These are phyloP conservation scores for Leccinum boreale DNA, from an alignment of 768 basidiomycete genomes.

Conservation along the genomic window DNA sequence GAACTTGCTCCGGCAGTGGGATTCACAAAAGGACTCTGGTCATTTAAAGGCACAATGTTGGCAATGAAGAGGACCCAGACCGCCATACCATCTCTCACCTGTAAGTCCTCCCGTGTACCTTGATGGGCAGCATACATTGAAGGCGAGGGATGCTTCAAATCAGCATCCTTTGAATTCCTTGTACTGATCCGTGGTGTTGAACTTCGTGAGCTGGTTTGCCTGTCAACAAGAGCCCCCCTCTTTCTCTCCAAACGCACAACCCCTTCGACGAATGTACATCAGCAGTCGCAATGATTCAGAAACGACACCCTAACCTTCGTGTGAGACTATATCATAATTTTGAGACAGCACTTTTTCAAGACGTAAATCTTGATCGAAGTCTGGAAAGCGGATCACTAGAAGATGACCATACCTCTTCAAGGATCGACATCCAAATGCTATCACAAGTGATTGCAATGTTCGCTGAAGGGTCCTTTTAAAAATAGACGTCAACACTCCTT, in stretches of 20 bases:
- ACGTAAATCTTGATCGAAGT: not conserved
- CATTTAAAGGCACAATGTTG: too few relatives aligned
- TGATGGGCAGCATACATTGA: too few relatives aligned
- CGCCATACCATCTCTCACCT: too few relatives aligned
- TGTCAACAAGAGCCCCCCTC: not conserved
- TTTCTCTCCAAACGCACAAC: constrained; percentile 1
- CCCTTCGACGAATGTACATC: not conserved
- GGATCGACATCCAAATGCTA: constrained; percentile 5
- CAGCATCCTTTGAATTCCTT: not conserved
- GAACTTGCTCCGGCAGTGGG: too few relatives aligned
- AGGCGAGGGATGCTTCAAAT: too few relatives aligned
- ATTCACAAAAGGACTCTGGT: too few relatives aligned
- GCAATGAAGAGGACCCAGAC: too few relatives aligned
- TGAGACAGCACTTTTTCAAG: not conserved
- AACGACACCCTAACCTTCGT: not conserved
- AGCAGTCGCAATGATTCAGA: not conserved
- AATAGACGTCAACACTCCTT: not conserved
- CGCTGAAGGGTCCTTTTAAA: constrained; percentile 5
- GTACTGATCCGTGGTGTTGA: not conserved
- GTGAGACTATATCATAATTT: constrained; percentile 1
- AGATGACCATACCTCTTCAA: not conserved
- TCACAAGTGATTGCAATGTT: constrained; percentile 7
- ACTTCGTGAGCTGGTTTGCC: not conserved
- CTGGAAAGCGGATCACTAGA: not conserved
- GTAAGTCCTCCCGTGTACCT: too few relatives aligned